A percentile compares a stretch with the other conserved stretches of the same genome.
phyloP scores from a whole-genome alignment of 140 eudicot genomes.

The Cichorium intybus region DNA sequence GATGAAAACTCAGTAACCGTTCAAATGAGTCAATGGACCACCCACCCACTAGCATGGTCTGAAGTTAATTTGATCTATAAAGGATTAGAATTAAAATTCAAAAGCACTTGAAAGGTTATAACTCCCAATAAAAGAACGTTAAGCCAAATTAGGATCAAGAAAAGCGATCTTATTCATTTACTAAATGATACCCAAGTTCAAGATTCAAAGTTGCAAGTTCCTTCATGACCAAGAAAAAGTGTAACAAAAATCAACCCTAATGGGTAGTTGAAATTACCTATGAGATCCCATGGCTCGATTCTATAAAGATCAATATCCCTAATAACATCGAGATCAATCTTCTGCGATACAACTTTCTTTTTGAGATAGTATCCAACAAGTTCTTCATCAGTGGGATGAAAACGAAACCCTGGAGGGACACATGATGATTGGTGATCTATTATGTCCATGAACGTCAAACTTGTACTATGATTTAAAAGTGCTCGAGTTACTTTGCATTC shows the following conservation, averaged over 20 bases:
- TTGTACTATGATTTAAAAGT: conserved; percentile 6
- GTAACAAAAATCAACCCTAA: neutral
- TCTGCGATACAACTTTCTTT: conserved; percentile 84
- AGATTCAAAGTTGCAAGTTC: neutral
- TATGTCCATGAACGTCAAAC: conserved; percentile 45
- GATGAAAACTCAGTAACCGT: neutral
- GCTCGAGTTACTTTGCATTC: conserved; percentile 44
- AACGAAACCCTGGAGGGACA: conserved; percentile 89
- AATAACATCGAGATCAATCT: conserved; percentile 86
- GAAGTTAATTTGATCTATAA: neutral
- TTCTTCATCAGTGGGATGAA: conserved; percentile 91
- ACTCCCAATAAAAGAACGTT: no score
- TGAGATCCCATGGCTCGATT: conserved; percentile 95
- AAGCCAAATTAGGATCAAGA: conserved; percentile 12
- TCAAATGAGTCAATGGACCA: neutral
- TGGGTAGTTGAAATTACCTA: conserved; percentile 44
- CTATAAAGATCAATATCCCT: conserved; percentile 80
- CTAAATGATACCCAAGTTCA: neutral
- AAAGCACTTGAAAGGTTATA: neutral
- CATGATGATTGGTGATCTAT: conserved; percentile 62
- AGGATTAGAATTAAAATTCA: neutral
- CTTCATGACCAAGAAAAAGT: neutral
- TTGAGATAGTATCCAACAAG: conserved; percentile 78
- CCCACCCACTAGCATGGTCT: neutral
- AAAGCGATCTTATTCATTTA: neutral